phyloP scores from a whole-genome alignment of 257 asterid species.

The Rehmannia glutinosa region DNA sequence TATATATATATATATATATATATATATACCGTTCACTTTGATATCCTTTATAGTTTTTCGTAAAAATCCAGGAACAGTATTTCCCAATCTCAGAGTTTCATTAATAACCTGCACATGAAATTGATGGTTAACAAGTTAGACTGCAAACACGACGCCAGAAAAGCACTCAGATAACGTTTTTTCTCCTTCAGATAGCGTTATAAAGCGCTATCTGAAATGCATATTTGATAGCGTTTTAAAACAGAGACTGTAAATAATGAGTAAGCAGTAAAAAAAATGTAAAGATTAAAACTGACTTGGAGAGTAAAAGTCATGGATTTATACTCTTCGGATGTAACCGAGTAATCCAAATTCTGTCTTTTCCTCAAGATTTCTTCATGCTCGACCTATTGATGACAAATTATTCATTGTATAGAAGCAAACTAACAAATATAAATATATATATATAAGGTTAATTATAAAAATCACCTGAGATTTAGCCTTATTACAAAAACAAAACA shows the following conservation, averaged over 20 bases:
- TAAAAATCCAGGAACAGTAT: slow-evolving; percentile 19
- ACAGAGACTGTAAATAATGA: too few relatives aligned
- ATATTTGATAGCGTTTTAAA: too few relatives aligned
- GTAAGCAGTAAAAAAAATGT: background rate
- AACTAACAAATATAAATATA: background rate
- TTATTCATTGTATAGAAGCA: background rate
- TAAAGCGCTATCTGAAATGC: too few relatives aligned
- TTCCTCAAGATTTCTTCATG: slow-evolving; percentile 19
- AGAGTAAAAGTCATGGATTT: slow-evolving; percentile 33
- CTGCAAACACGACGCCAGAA: background rate
- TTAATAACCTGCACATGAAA: slow-evolving; percentile 15
- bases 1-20: background rate
- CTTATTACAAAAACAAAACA: too few relatives aligned
- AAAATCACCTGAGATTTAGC: too few relatives aligned
- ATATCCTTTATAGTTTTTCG: slow-evolving; percentile 22
- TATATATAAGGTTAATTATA: background rate
- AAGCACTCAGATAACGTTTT: too few relatives aligned
- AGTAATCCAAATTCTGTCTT: background rate
- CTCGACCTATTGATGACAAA: slow-evolving; percentile 8
- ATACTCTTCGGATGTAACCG: slow-evolving; percentile 20
- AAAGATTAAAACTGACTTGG: background rate
- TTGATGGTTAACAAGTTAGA: background rate
- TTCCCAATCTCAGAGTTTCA: slow-evolving; percentile 22
- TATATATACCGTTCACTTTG: slow-evolving; percentile 2
- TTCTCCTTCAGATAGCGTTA: too few relatives aligned